Evolutionary conservation across 2,329 filamentous ascomycete species (phyloP).

Genomic region (Apiospora hydei): DNA sequence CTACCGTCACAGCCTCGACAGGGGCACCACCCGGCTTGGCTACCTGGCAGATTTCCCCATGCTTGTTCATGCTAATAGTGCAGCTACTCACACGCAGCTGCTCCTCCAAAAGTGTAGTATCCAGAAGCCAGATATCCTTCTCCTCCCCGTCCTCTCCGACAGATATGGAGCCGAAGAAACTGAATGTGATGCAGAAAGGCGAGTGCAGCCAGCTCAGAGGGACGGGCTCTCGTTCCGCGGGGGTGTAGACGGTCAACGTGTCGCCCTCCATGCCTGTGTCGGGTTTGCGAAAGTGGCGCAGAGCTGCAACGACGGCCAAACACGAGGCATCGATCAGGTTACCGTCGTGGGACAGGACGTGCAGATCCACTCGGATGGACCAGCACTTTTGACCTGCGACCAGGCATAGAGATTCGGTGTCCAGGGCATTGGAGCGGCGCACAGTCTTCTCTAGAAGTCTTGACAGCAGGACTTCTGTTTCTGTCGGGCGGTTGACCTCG

Average conservation of each 20-base stretch:
- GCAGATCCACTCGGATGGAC: slow-evolving; percentile 88
- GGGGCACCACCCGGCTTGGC: slow-evolving; percentile 87
- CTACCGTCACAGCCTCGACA: slow-evolving; percentile 78
- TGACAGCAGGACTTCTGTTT: slow-evolving; percentile 85
- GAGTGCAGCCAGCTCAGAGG: slow-evolving; percentile 90
- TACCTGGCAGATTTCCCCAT: slow-evolving; percentile 90
- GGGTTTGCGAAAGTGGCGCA: slow-evolving; percentile 90
- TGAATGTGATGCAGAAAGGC: slow-evolving; percentile 90
- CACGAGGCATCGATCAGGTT: slow-evolving; percentile 88
- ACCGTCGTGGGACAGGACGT: slow-evolving; percentile 90
- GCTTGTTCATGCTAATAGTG: slow-evolving; percentile 85
- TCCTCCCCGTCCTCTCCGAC: neutral
- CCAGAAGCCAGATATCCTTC: slow-evolving; percentile 74
- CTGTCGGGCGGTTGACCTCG: slow-evolving; percentile 83
- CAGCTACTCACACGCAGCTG: slow-evolving; percentile 76
- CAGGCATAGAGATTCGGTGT: slow-evolving; percentile 95
- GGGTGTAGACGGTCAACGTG: slow-evolving; percentile 81
- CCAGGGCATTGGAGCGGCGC: slow-evolving; percentile 87
- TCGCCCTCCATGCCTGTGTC: slow-evolving; percentile 89
- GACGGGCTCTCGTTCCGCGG: slow-evolving; percentile 88
- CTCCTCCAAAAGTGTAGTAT: slow-evolving; percentile 78
- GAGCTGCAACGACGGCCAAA: slow-evolving; percentile 83
- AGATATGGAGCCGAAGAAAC: slow-evolving; percentile 74
- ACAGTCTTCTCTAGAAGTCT: slow-evolving; percentile 93
- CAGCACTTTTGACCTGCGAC: slow-evolving; percentile 91